A percentile compares a stretch with the other conserved stretches of the same genome.
phyloP scores from a whole-genome alignment of 2,329 filamentous ascomycete genomes.

The Paraphoma sp. region DNA sequence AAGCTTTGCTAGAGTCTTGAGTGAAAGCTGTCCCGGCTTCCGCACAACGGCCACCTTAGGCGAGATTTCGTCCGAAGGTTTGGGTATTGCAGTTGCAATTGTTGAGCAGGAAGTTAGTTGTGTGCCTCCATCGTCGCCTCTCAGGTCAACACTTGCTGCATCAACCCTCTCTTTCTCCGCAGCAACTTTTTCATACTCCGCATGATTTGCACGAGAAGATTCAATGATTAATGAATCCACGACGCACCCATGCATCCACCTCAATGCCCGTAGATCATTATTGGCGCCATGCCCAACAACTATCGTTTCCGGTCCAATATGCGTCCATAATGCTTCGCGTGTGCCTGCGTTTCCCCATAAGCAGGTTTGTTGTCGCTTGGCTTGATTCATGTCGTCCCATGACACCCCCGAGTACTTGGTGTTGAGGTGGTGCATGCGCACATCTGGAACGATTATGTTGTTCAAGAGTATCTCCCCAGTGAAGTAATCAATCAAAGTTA shows the following conservation, averaged over 20 bases:
- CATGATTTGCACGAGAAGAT: neutral
- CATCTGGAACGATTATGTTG: conserved; percentile 57
- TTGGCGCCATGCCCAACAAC: conserved; percentile 57
- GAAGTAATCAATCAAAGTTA: conserved; percentile 60
- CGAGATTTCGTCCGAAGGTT: neutral
- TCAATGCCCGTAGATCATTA: conserved; percentile 53
- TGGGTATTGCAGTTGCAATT: neutral
- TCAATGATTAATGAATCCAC: conserved; percentile 54
- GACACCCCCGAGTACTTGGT: conserved; percentile 60
- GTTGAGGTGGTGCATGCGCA: conserved; percentile 57
- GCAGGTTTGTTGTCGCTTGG: conserved; percentile 40
- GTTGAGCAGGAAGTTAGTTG: neutral
- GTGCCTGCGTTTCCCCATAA: conserved; percentile 54
- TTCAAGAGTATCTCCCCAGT: conserved; percentile 58
- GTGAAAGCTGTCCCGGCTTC: conserved; percentile 15
- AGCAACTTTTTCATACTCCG: neutral
- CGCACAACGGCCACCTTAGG: neutral
- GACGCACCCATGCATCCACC: conserved; percentile 57
- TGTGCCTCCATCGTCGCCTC: conserved; percentile 5
- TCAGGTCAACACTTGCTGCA: neutral
- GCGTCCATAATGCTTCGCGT: conserved; percentile 52
- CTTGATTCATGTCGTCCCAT: conserved; percentile 46
- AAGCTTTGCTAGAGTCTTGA: conserved; percentile 85
- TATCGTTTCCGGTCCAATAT: conserved; percentile 56
- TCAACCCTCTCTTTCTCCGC: conserved; percentile 4